Evolutionary conservation across 2,329 filamentous ascomycete species (phyloP).

Genomic region (Trichoderma polysporum): DNA sequence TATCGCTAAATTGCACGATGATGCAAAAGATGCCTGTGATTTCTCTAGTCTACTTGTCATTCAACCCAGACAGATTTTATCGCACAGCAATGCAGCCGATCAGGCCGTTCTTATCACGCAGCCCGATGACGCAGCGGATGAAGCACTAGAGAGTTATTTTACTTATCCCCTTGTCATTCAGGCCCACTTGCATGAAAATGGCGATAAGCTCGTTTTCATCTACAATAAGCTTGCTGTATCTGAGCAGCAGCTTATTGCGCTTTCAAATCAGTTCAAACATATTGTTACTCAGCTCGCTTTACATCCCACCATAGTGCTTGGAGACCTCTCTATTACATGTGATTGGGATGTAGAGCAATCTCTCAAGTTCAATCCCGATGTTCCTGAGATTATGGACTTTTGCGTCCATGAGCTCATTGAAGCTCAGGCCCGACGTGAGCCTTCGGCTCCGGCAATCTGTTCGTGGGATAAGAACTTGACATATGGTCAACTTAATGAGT

Average conservation of each 20-base stretch:
- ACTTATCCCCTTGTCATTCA: slow-evolving; percentile 16
- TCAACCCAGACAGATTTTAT: slow-evolving; percentile 10
- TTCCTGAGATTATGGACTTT: slow-evolving; percentile 24
- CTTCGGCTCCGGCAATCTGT: slow-evolving; percentile 1
- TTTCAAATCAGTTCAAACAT: slow-evolving; percentile 4
- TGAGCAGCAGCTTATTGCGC: slow-evolving; percentile 1
- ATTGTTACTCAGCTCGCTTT: neutral
- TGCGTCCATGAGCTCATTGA: slow-evolving; percentile 28
- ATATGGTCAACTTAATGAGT: neutral
- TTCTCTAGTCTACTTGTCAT: slow-evolving; percentile 14
- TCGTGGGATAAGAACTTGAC: slow-evolving; percentile 13
- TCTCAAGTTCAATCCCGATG: neutral
- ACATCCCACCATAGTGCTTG: neutral
- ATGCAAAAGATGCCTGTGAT: slow-evolving; percentile 6
- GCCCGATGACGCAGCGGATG: neutral
- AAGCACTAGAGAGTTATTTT: slow-evolving; percentile 10
- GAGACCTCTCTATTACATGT: neutral
- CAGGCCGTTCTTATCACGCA: neutral
- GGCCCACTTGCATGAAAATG: neutral
- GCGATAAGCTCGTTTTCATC: slow-evolving; percentile 2
- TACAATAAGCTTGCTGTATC: neutral
- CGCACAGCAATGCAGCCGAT: neutral
- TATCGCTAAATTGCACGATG: slow-evolving; percentile 5
- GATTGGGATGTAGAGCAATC: slow-evolving; percentile 1
- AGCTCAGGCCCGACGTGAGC: neutral